Evolutionary conservation across 345 rosid species (phyloP), one percentile per base, ranked within the genome.

Genomic region (Citrus hindsii): DNA sequence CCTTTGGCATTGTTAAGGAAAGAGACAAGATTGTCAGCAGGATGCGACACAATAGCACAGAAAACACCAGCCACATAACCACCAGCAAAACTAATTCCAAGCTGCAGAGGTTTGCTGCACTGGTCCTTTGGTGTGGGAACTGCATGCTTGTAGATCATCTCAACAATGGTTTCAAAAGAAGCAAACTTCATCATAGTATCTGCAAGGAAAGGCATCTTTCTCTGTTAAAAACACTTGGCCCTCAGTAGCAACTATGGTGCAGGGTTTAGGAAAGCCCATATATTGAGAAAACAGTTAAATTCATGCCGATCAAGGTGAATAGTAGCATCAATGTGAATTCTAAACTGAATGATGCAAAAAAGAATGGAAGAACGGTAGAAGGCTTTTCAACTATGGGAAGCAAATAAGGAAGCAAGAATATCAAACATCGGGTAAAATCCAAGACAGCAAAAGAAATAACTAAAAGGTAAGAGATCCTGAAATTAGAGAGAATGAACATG

Each of bases 131-230:
- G 98, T 38, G 71, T 81, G 21, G 99, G 99, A 77, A 93, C 89
- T 22, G 90, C 94, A 70, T 92, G 83, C 90, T 94, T 94, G 85
- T 97, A 94, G 60, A 97, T 85, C 83, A 83, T 79, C 92, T 97
- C 99, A 75, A 94, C 98, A 80, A 90, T 92, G 79, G 92, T 90
- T 85, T 94, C 98, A 67, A 94, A 96, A 28, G 98, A 94, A 78
- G 98, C 98, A 83, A 97, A 97, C 83, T 97, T 97, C 99, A 94
- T 97, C 99, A 97, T 94, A 0, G 99, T 97, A 86, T 94, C 98
- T 97, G 86, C 79, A 81, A 81, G 53, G 56, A 25, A 58, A 53
- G 73, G 5, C 42, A 64, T 32, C 40, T n/a, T 19, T 16, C 25
- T n/a, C 35, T 55, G 19, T 37, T 53, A 14, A 65, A 51, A 51